Evolutionary conservation across 495 filamentous ascomycete genomes (phyloP).

Genomic region (Aspergillus bridgeri): DNA sequence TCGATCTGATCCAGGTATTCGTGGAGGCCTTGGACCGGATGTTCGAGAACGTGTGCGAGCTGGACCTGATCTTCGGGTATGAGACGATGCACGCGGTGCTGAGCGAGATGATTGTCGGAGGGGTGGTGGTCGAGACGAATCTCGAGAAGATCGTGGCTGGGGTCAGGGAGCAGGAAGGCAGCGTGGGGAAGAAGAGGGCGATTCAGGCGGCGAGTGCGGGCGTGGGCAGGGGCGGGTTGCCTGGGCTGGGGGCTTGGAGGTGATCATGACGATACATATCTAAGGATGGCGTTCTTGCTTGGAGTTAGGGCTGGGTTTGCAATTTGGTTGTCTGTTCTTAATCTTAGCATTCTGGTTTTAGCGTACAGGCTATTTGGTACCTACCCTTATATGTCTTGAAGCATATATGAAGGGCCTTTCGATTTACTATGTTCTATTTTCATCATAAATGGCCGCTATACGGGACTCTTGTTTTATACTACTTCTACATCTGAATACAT

Average conservation of each 20-base stretch:
- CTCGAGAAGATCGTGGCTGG: conserved; percentile 82
- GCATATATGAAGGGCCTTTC: no score
- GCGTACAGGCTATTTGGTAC: no score
- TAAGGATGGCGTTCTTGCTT: no score
- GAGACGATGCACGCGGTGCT: conserved; percentile 91
- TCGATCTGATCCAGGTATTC: conserved; percentile 97
- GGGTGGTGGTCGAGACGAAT: conserved; percentile 91
- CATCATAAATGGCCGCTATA: no score
- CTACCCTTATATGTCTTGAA: no score
- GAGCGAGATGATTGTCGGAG: conserved; percentile 93
- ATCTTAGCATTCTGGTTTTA: no score
- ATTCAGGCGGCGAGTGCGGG: conserved; percentile 42
- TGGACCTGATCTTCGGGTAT: conserved; percentile 98
- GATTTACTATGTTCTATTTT: no score
- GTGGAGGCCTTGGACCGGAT: conserved; percentile 91
- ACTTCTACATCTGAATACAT: no score
- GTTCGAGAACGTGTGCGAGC: conserved; percentile 97
- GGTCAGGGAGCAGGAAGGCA: conserved; percentile 77
- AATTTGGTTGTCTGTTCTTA: no score
- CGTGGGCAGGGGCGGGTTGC: conserved; percentile 36
- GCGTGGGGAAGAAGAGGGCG: conserved; percentile 64
- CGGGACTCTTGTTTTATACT: no score
- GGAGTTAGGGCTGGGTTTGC: not conserved
- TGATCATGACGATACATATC: no score
- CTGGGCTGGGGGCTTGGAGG: conserved; percentile 43